These are phyloP conservation scores for Hygrophorus pudorinus DNA, from an alignment of 768 basidiomycete species.

Conservation along the genomic window DNA sequence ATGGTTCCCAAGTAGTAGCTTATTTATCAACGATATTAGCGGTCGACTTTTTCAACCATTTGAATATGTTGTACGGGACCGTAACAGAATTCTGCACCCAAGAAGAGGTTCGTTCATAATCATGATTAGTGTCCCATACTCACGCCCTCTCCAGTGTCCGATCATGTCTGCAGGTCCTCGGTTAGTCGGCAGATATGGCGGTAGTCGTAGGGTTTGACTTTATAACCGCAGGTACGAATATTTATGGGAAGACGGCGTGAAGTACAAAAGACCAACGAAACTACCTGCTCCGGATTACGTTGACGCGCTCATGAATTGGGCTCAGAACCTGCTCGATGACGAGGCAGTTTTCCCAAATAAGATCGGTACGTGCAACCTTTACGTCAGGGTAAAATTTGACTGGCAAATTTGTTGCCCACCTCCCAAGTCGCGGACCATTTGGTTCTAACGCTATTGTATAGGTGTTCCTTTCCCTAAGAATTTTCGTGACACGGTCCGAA, in stretches of 20 bases:
- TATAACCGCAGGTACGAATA: slow-evolving; percentile 67
- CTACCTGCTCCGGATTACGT: slow-evolving; percentile 95
- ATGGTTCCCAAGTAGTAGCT: background rate
- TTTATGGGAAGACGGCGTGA: slow-evolving; percentile 86
- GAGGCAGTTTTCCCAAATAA: slow-evolving; percentile 89
- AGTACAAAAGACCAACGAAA: slow-evolving; percentile 85
- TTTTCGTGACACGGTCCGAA: slow-evolving; percentile 85
- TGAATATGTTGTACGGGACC: slow-evolving; percentile 99
- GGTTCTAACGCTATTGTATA: slow-evolving; percentile 26
- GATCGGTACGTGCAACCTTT: slow-evolving; percentile 50
- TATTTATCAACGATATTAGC: slow-evolving; percentile 36
- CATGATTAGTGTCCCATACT: background rate
- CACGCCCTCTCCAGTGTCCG: slow-evolving; percentile 52
- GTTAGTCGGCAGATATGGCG: slow-evolving; percentile 31
- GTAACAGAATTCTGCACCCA: slow-evolving; percentile 97
- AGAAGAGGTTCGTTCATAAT: slow-evolving; percentile 55
- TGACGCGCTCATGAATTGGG: slow-evolving; percentile 98
- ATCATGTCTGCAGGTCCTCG: slow-evolving; percentile 94
- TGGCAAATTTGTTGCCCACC: slow-evolving; percentile 6
- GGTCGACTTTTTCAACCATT: slow-evolving; percentile 98
- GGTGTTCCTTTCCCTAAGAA: slow-evolving; percentile 86
- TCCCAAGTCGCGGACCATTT: background rate
- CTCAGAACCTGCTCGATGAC: slow-evolving; percentile 86
- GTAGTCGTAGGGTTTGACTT: slow-evolving; percentile 2
- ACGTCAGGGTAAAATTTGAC: background rate